Percentiles rank a stretch among this genome's conserved stretches.
phyloP scores from a whole-genome alignment of 306 rosid genomes.

The Arachis hypogaea region DNA sequence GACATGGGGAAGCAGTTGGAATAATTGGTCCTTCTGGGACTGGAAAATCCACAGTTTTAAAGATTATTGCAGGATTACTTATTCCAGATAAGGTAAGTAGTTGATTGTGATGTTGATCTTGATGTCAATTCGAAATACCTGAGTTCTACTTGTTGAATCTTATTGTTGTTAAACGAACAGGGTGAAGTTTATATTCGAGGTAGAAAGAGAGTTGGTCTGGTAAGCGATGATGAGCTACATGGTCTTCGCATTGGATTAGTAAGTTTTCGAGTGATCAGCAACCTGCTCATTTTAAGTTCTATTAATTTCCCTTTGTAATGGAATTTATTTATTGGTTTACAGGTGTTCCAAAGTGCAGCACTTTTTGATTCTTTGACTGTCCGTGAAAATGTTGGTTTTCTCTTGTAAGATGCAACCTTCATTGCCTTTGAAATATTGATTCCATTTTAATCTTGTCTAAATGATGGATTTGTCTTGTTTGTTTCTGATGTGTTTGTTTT shows the following conservation, averaged over 20 bases:
- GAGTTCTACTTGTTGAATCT: slow-evolving; percentile 24
- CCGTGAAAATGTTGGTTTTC: slow-evolving; percentile 98
- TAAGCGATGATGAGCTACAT: slow-evolving; percentile 84
- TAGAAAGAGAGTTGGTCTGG: slow-evolving; percentile 79
- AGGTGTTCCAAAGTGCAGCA: slow-evolving; percentile 99
- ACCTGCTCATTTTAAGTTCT: slow-evolving; percentile 11
- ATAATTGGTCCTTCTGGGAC: slow-evolving; percentile 99
- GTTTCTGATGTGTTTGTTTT: slow-evolving; percentile 38
- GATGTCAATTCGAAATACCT: slow-evolving; percentile 19
- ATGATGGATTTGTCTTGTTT: slow-evolving; percentile 10
- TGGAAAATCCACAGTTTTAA: slow-evolving; percentile 89
- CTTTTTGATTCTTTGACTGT: slow-evolving; percentile 97
- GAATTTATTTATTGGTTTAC: slow-evolving; percentile 30
- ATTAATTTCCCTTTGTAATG: slow-evolving; percentile 20
- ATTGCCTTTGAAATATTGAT: slow-evolving; percentile 32
- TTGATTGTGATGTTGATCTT: slow-evolving; percentile 9
- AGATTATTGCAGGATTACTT: slow-evolving; percentile 94
- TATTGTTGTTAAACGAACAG: slow-evolving; percentile 50
- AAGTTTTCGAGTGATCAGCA: slow-evolving; percentile 39
- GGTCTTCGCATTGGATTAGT: slow-evolving; percentile 97
- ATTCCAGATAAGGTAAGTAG: slow-evolving; percentile 78
- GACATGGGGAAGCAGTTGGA: slow-evolving; percentile 98
- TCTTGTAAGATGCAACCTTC: slow-evolving; percentile 69
- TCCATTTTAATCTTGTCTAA: slow-evolving; percentile 6
- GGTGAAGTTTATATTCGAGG: slow-evolving; percentile 95